These are phyloP conservation scores for Senna siamea DNA, from an alignment of 306 rosid species.

Conservation along the genomic window DNA sequence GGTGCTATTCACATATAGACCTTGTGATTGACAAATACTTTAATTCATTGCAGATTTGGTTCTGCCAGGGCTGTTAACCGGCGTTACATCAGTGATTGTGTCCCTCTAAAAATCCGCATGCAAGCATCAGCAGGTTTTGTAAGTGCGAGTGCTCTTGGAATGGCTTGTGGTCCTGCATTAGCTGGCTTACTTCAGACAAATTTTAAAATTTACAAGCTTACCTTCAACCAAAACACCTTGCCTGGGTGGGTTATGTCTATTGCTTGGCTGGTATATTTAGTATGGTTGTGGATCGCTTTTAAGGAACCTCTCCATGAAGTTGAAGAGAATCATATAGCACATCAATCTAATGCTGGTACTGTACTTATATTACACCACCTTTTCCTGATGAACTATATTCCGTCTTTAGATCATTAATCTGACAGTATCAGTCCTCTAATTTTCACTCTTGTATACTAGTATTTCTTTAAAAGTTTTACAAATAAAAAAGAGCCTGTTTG, in stretches of 20 bases:
- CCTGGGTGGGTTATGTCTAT: constrained; percentile 99
- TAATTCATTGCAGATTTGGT: constrained; percentile 70
- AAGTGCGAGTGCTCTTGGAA: constrained; percentile 99
- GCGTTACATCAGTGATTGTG: constrained; percentile 97
- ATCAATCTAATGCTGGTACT: constrained; percentile 69
- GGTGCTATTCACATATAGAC: constrained; percentile 16
- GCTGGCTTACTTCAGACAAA: constrained; percentile 89
- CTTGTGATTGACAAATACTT: constrained; percentile 26
- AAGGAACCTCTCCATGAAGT: constrained; percentile 78
- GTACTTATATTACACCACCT: constrained; percentile 31
- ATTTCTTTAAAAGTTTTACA: not conserved
- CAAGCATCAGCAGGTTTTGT: constrained; percentile 99
- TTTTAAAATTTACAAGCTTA: constrained; percentile 78
- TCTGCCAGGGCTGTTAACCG: constrained; percentile 99
- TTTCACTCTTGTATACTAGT: not conserved
- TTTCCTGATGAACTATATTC: constrained; percentile 18
- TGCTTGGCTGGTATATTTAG: constrained; percentile 85
- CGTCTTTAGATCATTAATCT: constrained; percentile 1
- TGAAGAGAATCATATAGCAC: constrained; percentile 48
- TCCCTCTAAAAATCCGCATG: constrained; percentile 85
- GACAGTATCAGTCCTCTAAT: constrained; percentile 19
- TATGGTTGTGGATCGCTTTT: constrained; percentile 84
- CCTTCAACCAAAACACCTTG: constrained; percentile 81
- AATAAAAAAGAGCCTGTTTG: not conserved
- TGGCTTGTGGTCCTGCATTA: constrained; percentile 99